These are phyloP conservation scores for Pseudoneurospora amorphoporcata DNA, from an alignment of 495 filamentous ascomycete species.

Conservation along the genomic window DNA sequence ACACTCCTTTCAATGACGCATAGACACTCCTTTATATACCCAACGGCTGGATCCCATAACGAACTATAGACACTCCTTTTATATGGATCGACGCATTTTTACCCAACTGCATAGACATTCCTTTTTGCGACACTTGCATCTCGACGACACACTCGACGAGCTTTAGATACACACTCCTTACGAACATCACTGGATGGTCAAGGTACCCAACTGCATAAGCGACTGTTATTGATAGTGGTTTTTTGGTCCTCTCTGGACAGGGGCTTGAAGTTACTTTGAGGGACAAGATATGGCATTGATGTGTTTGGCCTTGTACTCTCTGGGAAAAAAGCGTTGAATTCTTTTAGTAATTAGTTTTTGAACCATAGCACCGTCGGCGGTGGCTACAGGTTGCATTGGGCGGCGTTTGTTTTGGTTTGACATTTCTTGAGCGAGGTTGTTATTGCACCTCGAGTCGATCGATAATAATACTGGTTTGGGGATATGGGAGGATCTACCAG, in stretches of 20 bases:
- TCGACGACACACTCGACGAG: neutral
- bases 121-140: constrained; percentile 22
- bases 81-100: constrained; percentile 20
- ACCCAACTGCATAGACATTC: constrained; percentile 32
- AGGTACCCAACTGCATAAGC: constrained; percentile 44
- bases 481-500: neutral
- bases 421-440: neutral
- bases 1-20: constrained; percentile 8
- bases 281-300: neutral
- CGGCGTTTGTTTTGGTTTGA: constrained; percentile 8
- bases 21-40: constrained; percentile 32
- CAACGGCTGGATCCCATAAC: constrained; percentile 27
- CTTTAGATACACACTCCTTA: constrained; percentile 26
- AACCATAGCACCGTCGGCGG: neutral
- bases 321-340: neutral
- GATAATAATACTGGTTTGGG: neutral
- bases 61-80: constrained; percentile 36
- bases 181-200: constrained; percentile 22
- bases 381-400: constrained; percentile 10
- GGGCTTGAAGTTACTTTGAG: constrained; percentile 1
- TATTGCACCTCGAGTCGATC: neutral
- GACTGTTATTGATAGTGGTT: constrained; percentile 30
- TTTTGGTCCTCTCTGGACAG: constrained; percentile 3
- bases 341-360: neutral
- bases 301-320: neutral